Conservation (phyloP, 208 protist species). For the Wallacemonas collosoma region DNA sequence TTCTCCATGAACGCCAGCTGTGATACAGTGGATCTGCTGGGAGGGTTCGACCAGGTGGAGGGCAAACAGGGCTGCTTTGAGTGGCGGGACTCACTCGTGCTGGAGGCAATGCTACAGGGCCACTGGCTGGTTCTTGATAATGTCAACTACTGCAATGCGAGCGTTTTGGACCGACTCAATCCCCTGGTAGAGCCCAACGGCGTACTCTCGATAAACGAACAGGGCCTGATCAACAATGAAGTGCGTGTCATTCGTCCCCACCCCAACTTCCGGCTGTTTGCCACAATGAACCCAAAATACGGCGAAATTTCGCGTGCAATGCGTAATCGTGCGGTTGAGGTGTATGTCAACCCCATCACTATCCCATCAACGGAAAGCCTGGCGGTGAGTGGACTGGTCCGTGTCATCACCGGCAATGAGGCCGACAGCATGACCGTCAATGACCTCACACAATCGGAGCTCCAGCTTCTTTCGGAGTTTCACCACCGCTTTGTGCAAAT, state of each 20-base stretch:
- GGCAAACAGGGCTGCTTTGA: slow-evolving; percentile 97
- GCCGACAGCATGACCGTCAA: neutral
- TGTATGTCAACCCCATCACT: slow-evolving; percentile 87
- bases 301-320: slow-evolving; percentile 99
- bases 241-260: slow-evolving; percentile 95
- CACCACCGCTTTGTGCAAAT: slow-evolving; percentile 70
- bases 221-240: slow-evolving; percentile 94
- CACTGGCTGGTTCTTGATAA: slow-evolving; percentile 99
- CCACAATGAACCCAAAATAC: slow-evolving; percentile 97
- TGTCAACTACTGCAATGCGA: slow-evolving; percentile 99
- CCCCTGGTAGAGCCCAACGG: slow-evolving; percentile 98
- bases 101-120: slow-evolving; percentile 95
- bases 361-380: slow-evolving; percentile 76
- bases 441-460: slow-evolving; percentile 1
- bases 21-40: slow-evolving; percentile 99
- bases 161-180: slow-evolving; percentile 99
- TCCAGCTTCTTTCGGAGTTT: slow-evolving; percentile 44
- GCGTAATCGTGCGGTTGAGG: slow-evolving; percentile 98
- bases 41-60: slow-evolving; percentile 99
- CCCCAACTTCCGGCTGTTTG: slow-evolving; percentile 98
- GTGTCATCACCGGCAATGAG: neutral
- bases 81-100: slow-evolving; percentile 99
- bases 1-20: slow-evolving; percentile 98
- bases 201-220: slow-evolving; percentile 95
- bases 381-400: slow-evolving; percentile 24